Percentiles rank a stretch among this genome's conserved stretches.
phyloP scores from a whole-genome alignment of 1,284 basidiomycete genomes.

The Mycosarcoma mackinlayi region DNA sequence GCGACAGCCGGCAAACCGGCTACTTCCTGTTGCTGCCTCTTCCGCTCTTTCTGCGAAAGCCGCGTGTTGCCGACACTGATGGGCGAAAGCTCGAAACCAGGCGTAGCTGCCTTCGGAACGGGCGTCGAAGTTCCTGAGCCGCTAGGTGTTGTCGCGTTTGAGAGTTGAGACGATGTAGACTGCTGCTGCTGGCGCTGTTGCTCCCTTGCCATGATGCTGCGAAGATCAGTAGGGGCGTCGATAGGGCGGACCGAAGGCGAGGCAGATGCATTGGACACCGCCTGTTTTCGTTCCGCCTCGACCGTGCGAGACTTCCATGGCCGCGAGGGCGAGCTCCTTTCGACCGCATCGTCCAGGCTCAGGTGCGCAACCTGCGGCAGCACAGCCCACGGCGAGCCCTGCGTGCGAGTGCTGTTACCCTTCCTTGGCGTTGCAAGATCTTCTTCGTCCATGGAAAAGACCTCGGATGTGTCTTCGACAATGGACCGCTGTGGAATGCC shows the following conservation, averaged over 20 bases:
- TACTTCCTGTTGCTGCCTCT: constrained; percentile 55
- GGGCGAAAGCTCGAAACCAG: constrained; percentile 33
- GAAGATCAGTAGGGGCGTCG: constrained; percentile 74
- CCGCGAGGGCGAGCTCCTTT: constrained; percentile 28
- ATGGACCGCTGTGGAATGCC: constrained; percentile 12
- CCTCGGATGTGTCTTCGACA: constrained; percentile 65
- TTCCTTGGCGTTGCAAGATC: constrained; percentile 54
- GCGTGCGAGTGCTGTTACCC: constrained; percentile 9
- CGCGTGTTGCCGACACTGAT: constrained; percentile 46
- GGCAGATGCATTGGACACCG: constrained; percentile 1
- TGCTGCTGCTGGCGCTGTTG: constrained; percentile 45
- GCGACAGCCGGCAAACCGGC: constrained; percentile 34
- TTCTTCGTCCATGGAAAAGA: constrained; percentile 77
- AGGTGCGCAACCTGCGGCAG: constrained; percentile 43
- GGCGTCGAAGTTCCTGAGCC: constrained; percentile 43
- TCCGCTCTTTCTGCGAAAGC: constrained; percentile 64
- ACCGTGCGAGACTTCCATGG: constrained; percentile 72
- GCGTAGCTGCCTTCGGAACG: constrained; percentile 14
- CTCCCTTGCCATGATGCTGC: constrained; percentile 80
- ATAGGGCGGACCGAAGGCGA: constrained; percentile 28
- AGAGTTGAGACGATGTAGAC: constrained; percentile 1
- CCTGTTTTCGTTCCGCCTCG: constrained; percentile 69
- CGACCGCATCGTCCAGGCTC: constrained; percentile 34
- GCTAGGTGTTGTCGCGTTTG: constrained; percentile 34
- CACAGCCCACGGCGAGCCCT: constrained; percentile 39